phyloP scores from a whole-genome alignment of 2,329 filamentous ascomycete species.

The Penicillium olsonii region DNA sequence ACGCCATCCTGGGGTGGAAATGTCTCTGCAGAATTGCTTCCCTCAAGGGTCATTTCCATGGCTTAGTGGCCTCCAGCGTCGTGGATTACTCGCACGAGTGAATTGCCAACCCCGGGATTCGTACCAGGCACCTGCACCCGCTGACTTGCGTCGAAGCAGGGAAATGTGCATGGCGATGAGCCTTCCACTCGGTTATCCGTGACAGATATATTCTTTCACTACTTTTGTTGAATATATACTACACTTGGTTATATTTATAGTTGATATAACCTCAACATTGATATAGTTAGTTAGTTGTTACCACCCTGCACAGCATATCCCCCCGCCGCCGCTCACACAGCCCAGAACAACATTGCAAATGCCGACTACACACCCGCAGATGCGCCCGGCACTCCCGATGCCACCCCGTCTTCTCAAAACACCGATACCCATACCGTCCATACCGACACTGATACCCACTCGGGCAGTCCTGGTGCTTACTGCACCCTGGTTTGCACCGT shows the following conservation, averaged over 20 bases:
- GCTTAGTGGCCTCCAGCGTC: slow-evolving; percentile 57
- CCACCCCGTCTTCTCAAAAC: background rate
- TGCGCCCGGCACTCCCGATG: background rate
- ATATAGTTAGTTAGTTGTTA: too few relatives aligned
- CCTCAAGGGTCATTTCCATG: slow-evolving; percentile 57
- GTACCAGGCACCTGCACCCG: slow-evolving; percentile 55
- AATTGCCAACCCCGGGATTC: slow-evolving; percentile 54
- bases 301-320: background rate
- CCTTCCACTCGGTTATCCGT: slow-evolving; percentile 46
- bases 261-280: background rate
- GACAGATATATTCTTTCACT: slow-evolving; percentile 34
- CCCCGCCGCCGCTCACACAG: background rate
- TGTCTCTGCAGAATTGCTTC: slow-evolving; percentile 62
- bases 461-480: background rate
- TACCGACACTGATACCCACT: background rate
- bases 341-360: background rate
- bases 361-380: background rate
- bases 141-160: slow-evolving; percentile 40
- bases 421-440: background rate
- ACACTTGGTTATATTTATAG: background rate
- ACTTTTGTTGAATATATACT: background rate
- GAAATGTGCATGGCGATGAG: slow-evolving; percentile 37
- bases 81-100: slow-evolving; percentile 59
- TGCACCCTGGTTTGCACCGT: background rate
- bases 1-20: slow-evolving; percentile 57